Evolutionary conservation across 1,139 yeast genomes (phyloP).

Genomic region (Taphrina wiesneri): DNA sequence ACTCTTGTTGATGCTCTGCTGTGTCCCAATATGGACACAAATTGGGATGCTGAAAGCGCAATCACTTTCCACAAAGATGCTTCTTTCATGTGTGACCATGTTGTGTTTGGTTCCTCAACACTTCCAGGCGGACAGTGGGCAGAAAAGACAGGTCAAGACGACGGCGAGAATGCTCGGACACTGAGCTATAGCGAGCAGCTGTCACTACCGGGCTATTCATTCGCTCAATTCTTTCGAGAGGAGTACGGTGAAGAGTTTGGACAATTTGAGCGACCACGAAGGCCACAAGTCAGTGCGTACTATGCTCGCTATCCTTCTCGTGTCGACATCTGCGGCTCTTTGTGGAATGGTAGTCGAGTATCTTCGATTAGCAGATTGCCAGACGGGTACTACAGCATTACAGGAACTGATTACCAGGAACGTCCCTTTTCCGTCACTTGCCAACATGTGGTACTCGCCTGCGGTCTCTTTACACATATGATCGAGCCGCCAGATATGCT

Average conservation of each 20-base stretch:
- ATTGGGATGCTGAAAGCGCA: conserved; percentile 35
- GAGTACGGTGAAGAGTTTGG: conserved; percentile 38
- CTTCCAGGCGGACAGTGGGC: conserved; percentile 48
- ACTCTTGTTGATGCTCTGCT: conserved; percentile 44
- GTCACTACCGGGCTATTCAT: conserved; percentile 45
- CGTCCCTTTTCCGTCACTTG: conserved; percentile 34
- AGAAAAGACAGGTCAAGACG: conserved; percentile 5
- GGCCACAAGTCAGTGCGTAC: conserved; percentile 44
- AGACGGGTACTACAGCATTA: conserved; percentile 4
- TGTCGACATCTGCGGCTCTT: conserved; percentile 41
- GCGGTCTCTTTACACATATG: conserved; percentile 44
- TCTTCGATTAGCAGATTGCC: neutral
- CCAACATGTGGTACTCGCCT: conserved; percentile 43
- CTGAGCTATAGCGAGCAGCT: conserved; percentile 47
- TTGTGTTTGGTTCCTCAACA: conserved; percentile 43
- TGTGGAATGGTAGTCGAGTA: conserved; percentile 36
- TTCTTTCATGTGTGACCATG: conserved; percentile 38
- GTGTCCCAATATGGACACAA: conserved; percentile 44
- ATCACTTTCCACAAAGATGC: conserved; percentile 42
- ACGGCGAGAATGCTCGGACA: conserved; percentile 37
- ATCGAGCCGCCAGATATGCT: conserved; percentile 39
- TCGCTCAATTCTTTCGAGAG: conserved; percentile 41
- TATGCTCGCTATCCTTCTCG: conserved; percentile 43
- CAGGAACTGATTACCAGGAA: neutral
- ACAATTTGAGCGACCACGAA: conserved; percentile 44